Evolutionary conservation across 2,329 filamentous ascomycete species (phyloP).

Genomic region (Alternaria sp.): DNA sequence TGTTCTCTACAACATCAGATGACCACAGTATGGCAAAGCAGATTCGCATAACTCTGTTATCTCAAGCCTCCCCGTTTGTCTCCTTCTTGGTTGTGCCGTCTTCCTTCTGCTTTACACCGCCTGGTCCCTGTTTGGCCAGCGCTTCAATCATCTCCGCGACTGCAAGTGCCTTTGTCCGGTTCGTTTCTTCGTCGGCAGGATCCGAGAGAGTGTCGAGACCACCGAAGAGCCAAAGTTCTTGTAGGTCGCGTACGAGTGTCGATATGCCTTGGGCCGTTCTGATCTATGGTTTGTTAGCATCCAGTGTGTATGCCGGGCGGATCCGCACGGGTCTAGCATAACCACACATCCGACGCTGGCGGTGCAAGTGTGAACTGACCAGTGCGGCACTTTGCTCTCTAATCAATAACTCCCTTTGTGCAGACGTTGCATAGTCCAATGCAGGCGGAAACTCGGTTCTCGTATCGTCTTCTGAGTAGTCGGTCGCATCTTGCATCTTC

Average conservation of each 20-base stretch:
- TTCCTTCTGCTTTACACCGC: conserved; percentile 4
- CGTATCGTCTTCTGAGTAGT: conserved; percentile 17
- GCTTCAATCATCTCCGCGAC: conserved; percentile 36
- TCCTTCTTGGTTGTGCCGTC: conserved; percentile 2
- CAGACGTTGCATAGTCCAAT: conserved; percentile 63
- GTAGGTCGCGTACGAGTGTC: conserved; percentile 67
- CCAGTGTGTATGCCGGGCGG: neutral
- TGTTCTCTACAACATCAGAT: neutral
- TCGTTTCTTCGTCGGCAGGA: conserved; percentile 35
- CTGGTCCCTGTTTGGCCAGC: conserved; percentile 27
- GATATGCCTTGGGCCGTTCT: conserved; percentile 69
- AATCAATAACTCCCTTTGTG: conserved; percentile 66
- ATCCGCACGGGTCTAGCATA: neutral
- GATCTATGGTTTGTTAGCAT: conserved; percentile 50
- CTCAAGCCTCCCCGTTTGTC: neutral
- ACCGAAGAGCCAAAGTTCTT: conserved; percentile 73
- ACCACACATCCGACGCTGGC: neutral
- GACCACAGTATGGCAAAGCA: no score
- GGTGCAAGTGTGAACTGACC: conserved; percentile 48
- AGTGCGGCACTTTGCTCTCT: conserved; percentile 67
- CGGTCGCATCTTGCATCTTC: conserved; percentile 55
- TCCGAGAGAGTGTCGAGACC: conserved; percentile 64
- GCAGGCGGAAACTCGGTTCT: conserved; percentile 34
- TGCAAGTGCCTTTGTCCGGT: conserved; percentile 25
- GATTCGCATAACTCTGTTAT: neutral